Evolutionary conservation across 495 filamentous ascomycete species (phyloP).

Genomic region (Xylaria longipes): DNA sequence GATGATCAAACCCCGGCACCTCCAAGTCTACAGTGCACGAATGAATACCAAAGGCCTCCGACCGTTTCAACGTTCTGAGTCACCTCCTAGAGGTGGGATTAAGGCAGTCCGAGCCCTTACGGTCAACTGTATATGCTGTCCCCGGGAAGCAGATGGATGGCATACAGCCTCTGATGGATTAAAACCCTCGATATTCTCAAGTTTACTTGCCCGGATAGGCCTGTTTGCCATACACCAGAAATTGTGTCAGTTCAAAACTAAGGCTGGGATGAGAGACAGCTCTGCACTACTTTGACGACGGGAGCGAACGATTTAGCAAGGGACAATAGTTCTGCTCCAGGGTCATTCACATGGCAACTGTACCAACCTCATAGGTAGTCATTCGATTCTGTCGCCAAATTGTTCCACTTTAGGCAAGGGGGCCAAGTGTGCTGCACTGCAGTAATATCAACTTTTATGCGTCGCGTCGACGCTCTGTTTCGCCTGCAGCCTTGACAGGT

Average conservation of each 20-base stretch:
- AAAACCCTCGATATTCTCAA: neutral
- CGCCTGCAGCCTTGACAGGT: slow-evolving; percentile 9
- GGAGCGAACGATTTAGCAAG: neutral
- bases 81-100: neutral
- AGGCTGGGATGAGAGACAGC: slow-evolving; percentile 8
- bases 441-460: neutral
- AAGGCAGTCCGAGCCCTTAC: neutral
- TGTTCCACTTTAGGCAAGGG: neutral
- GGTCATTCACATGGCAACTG: neutral
- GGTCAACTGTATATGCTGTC: neutral
- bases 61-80: neutral
- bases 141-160: neutral
- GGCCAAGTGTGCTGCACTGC: neutral
- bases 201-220: neutral
- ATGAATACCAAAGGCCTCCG: neutral
- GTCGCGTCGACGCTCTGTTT: neutral
- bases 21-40: neutral
- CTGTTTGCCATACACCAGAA: neutral
- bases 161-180: neutral
- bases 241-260: neutral
- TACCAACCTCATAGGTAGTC: too few species aligned
- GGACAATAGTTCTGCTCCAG: neutral
- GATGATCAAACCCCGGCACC: neutral
- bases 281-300: neutral
- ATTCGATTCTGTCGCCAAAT: neutral